Conservation (phyloP, 352 stramenopile species). For the Bremia lactucae region DNA sequence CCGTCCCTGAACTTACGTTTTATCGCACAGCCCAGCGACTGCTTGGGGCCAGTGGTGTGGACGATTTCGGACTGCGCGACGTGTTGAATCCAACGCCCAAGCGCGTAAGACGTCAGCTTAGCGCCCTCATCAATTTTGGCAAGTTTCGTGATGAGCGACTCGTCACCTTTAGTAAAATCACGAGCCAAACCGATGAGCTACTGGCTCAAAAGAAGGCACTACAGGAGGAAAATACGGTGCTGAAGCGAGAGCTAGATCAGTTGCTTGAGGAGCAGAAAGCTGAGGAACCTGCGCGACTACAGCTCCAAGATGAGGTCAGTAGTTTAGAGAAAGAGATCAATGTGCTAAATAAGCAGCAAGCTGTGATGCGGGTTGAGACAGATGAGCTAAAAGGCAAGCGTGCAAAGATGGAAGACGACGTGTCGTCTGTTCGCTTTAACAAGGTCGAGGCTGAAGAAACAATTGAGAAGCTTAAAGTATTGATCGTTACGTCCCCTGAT, state of each 20-base stretch:
- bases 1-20: conserved; percentile 88
- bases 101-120: conserved; percentile 88
- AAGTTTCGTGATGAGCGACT: conserved; percentile 93
- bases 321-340: conserved; percentile 85
- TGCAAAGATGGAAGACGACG: conserved; percentile 76
- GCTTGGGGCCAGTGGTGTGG: conserved; percentile 85
- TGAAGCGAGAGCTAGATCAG: conserved; percentile 54
- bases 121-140: conserved; percentile 95
- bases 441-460: conserved; percentile 78
- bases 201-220: conserved; percentile 32
- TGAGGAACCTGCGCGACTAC: conserved; percentile 44
- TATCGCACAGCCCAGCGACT: conserved; percentile 85
- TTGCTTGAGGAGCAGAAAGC: conserved; percentile 40
- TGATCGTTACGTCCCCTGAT: conserved; percentile 88
- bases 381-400: conserved; percentile 67
- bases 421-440: conserved; percentile 49
- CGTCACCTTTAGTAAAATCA: conserved; percentile 71
- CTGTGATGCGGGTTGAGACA: conserved; percentile 75
- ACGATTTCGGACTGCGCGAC: conserved; percentile 92
- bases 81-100: conserved; percentile 82
- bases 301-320: conserved; percentile 73
- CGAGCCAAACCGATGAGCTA: conserved; percentile 55
- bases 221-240: conserved; percentile 45
- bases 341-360: conserved; percentile 84
- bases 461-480: conserved; percentile 60